Evolutionary conservation across 257 asterid species (phyloP).

Genomic region (Capsicum pubescens): DNA sequence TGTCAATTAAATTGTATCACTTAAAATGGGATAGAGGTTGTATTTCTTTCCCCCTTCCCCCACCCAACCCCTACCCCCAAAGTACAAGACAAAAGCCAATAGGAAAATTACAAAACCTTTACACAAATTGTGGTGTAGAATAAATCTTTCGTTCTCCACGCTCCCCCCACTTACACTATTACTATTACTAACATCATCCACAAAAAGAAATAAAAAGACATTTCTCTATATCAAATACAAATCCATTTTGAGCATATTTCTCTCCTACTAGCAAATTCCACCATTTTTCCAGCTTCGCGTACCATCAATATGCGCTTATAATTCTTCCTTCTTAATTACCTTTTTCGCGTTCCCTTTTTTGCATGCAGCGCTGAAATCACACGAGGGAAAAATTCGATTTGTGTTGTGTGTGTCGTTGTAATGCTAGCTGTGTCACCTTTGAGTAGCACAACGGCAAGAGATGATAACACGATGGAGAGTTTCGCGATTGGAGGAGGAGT

Average conservation of each 20-base stretch:
- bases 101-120: constrained; percentile 55
- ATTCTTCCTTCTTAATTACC: background rate
- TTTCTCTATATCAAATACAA: constrained; percentile 8
- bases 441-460: constrained; percentile 41
- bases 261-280: background rate
- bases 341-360: too few species aligned
- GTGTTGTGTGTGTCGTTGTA: background rate
- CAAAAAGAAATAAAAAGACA: background rate
- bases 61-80: background rate
- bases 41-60: too few species aligned
- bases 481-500: constrained; percentile 49
- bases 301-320: background rate
- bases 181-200: background rate
- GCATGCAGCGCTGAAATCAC: constrained; percentile 5
- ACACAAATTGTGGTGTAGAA: constrained; percentile 67
- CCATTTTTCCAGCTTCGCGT: background rate
- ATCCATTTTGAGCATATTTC: background rate
- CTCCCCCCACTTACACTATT: constrained; percentile 35
- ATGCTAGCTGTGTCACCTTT: constrained; percentile 79
- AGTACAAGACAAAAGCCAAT: constrained; percentile 50
- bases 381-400: background rate
- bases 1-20: too few species aligned
- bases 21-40: too few species aligned
- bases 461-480: constrained; percentile 62
- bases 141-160: constrained; percentile 37